These are phyloP conservation scores for Seminavis robusta DNA, from an alignment of 108 stramenopile species.

Conservation along the genomic window DNA sequence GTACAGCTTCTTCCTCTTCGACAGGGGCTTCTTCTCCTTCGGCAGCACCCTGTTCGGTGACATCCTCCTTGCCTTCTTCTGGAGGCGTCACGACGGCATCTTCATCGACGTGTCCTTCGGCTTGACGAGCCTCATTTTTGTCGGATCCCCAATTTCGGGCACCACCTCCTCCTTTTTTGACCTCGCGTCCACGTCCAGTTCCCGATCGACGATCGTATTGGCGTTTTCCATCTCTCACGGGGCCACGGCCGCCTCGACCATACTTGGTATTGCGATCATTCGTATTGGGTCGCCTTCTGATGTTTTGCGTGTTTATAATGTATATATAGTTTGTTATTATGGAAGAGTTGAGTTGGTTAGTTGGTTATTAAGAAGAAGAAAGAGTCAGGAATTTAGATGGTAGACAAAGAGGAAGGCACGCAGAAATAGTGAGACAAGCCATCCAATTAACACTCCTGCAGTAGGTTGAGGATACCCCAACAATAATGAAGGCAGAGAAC, in stretches of 20 bases:
- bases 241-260: slow-evolving; percentile 68
- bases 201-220: slow-evolving; percentile 85
- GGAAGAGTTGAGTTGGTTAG: too few species aligned
- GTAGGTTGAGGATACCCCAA: not conserved
- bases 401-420: slow-evolving; percentile 1
- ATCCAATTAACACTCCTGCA: not conserved
- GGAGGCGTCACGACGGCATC: slow-evolving; percentile 35
- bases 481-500: not conserved
- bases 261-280: slow-evolving; percentile 81
- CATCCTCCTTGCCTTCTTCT: slow-evolving; percentile 26
- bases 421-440: not conserved
- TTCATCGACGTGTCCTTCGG: slow-evolving; percentile 61
- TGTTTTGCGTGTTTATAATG: not conserved
- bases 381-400: not conserved
- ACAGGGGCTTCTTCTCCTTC: slow-evolving; percentile 10
- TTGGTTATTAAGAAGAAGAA: too few species aligned
- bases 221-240: slow-evolving; percentile 82
- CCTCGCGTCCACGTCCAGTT: slow-evolving; percentile 89
- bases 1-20: slow-evolving; percentile 10
- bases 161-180: slow-evolving; percentile 88
- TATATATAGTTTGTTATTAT: too few species aligned
- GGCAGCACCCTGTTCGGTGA: slow-evolving; percentile 15
- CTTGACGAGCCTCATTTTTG: slow-evolving; percentile 74
- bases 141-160: slow-evolving; percentile 91
- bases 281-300: slow-evolving; percentile 25